Percentiles rank a stretch among this genome's conserved stretches.
phyloP scores from a whole-genome alignment of 371 early-diverging fungal genomes.

The Mucor piriformis region DNA sequence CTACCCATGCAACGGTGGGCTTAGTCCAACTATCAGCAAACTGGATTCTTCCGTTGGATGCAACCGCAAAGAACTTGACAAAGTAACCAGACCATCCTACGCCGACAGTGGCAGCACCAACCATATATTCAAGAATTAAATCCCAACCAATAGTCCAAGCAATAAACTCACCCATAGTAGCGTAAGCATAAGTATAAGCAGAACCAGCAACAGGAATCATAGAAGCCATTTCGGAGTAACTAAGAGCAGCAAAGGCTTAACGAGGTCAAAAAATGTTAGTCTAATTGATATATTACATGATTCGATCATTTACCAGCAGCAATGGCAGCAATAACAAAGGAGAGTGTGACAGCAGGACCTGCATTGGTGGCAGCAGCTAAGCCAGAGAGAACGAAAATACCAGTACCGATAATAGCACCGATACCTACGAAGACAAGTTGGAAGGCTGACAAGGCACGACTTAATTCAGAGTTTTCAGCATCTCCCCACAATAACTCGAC shows the following conservation, averaged over 20 bases:
- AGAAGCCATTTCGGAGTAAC: conserved; percentile 82
- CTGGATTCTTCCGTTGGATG: conserved; percentile 44
- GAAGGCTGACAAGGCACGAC: conserved; percentile 44
- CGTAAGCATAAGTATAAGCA: conserved; percentile 83
- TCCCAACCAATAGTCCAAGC: conserved; percentile 90
- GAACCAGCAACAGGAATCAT: conserved; percentile 87
- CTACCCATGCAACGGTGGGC: conserved; percentile 67
- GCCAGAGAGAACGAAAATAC: conserved; percentile 69
- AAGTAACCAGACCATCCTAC: conserved; percentile 85
- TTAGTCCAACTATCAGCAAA: conserved; percentile 57
- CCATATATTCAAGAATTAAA: conserved; percentile 82
- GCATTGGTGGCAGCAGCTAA: conserved; percentile 76
- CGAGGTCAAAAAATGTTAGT: background rate
- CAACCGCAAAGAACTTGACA: conserved; percentile 65
- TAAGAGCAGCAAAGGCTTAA: conserved; percentile 70
- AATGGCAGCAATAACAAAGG: conserved; percentile 76
- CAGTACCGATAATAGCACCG: conserved; percentile 79
- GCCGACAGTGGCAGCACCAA: conserved; percentile 73
- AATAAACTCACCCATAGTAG: conserved; percentile 81
- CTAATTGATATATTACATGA: too few species aligned
- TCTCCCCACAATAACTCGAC: conserved; percentile 54
- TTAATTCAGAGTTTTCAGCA: conserved; percentile 49
- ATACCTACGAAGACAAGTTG: conserved; percentile 61
- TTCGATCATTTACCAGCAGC: conserved; percentile 59
- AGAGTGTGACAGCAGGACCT: conserved; percentile 82